Evolutionary conservation across 2,329 filamentous ascomycete genomes (phyloP).

Genomic region (Phyllosticta paracitricarpa): DNA sequence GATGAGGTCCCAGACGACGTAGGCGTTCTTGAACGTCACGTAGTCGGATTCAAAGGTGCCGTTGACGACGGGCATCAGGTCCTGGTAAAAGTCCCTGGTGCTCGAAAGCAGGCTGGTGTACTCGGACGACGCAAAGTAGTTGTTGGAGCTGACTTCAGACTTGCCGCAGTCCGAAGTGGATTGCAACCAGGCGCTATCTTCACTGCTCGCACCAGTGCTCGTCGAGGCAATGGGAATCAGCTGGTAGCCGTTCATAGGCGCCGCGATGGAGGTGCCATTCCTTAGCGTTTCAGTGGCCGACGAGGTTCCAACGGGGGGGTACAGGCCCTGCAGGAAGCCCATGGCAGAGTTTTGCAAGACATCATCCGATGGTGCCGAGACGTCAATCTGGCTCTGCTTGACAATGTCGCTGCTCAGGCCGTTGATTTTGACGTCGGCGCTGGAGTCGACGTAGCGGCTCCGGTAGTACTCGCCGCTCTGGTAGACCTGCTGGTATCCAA

Average conservation of each 20-base stretch:
- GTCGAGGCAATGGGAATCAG: constrained; percentile 64
- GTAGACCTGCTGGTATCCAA: constrained; percentile 70
- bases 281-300: constrained; percentile 52
- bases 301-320: constrained; percentile 58
- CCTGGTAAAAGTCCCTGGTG: constrained; percentile 45
- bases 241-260: constrained; percentile 73
- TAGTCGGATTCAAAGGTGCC: constrained; percentile 38
- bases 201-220: constrained; percentile 46
- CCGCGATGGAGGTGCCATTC: constrained; percentile 56
- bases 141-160: constrained; percentile 48
- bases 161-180: constrained; percentile 46
- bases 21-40: constrained; percentile 52
- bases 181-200: constrained; percentile 49
- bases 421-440: constrained; percentile 50
- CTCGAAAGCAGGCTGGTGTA: constrained; percentile 39
- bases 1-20: constrained; percentile 52
- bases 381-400: constrained; percentile 58
- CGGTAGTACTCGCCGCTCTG: constrained; percentile 67
- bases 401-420: constrained; percentile 58
- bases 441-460: constrained; percentile 58
- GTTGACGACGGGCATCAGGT: constrained; percentile 43
- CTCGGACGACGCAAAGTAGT: constrained; percentile 43
- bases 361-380: constrained; percentile 61
- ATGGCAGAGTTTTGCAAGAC: constrained; percentile 73
- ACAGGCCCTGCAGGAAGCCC: constrained; percentile 76